These are phyloP conservation scores for Eimeria maxima DNA, from an alignment of 169 alveolate species.

Conservation along the genomic window DNA sequence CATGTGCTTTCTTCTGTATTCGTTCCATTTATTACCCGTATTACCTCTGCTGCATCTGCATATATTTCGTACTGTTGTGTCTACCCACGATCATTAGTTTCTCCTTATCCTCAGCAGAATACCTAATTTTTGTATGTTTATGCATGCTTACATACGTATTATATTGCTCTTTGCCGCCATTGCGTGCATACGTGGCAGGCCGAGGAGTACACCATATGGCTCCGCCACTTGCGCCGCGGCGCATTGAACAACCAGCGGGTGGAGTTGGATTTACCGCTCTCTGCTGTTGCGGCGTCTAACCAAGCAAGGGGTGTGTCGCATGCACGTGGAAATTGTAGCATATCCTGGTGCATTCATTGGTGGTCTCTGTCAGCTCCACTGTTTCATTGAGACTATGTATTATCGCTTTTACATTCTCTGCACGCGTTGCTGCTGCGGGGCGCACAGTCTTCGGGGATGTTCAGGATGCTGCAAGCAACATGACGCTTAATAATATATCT, in stretches of 20 bases:
- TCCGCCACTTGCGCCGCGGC: conserved; percentile 87
- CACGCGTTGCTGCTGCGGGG: not conserved
- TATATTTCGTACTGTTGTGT: not conserved
- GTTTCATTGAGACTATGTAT: not conserved
- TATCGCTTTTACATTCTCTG: not conserved
- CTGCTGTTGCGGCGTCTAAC: not conserved
- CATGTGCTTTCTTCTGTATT: too few relatives aligned
- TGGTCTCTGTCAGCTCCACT: not conserved
- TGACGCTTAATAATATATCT: not conserved
- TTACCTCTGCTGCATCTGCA: not conserved
- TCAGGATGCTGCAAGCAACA: conserved; percentile 17
- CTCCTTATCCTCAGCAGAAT: not conserved
- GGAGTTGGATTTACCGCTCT: conserved; percentile 86
- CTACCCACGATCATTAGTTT: not conserved
- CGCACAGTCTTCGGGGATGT: conserved; percentile 34
- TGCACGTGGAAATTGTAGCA: not conserved
- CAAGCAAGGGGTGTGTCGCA: not conserved
- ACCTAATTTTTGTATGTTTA: too few relatives aligned
- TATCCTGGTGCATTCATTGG: not conserved
- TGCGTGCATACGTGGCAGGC: conserved; percentile 65
- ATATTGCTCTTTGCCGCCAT: too few relatives aligned
- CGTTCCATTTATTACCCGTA: too few relatives aligned
- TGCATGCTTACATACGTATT: not conserved
- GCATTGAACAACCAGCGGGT: conserved; percentile 88
- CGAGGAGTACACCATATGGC: conserved; percentile 87